Conservation (phyloP, 2,329 filamentous ascomycete species). For the Capronia coronata region DNA sequence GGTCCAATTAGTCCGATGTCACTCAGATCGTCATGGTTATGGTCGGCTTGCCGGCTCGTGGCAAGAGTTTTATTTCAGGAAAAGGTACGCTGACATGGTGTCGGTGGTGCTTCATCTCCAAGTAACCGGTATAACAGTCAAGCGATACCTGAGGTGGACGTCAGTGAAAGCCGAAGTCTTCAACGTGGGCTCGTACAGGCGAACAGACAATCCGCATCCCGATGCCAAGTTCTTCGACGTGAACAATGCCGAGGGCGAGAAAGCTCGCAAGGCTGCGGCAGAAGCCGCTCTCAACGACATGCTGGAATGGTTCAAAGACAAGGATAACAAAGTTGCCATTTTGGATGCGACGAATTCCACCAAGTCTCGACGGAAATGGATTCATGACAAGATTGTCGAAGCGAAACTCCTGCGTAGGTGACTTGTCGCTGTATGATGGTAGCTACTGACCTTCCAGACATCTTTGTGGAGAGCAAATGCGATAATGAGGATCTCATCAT, state of each 20-base stretch:
- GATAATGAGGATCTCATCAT: slow-evolving; percentile 95
- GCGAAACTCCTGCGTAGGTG: slow-evolving; percentile 61
- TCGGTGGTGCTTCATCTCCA: neutral
- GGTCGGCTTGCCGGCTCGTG: slow-evolving; percentile 91
- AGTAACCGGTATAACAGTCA: slow-evolving; percentile 49
- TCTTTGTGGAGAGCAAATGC: slow-evolving; percentile 96
- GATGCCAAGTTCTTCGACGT: slow-evolving; percentile 93
- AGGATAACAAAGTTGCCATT: slow-evolving; percentile 78
- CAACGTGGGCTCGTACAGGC: slow-evolving; percentile 95
- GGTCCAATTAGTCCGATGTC: slow-evolving; percentile 56
- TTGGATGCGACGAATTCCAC: slow-evolving; percentile 97
- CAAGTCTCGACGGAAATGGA: slow-evolving; percentile 82
- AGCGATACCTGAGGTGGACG: slow-evolving; percentile 93
- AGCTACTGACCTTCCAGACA: slow-evolving; percentile 43
- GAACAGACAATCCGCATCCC: slow-evolving; percentile 80
- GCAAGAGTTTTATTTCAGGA: slow-evolving; percentile 95
- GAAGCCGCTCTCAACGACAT: slow-evolving; percentile 91
- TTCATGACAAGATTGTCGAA: slow-evolving; percentile 67
- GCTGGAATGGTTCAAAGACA: slow-evolving; percentile 79
- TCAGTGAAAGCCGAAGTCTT: slow-evolving; percentile 91
- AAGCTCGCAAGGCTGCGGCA: slow-evolving; percentile 76
- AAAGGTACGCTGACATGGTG: slow-evolving; percentile 58
- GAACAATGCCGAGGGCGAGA: slow-evolving; percentile 82
- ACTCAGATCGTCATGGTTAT: slow-evolving; percentile 97
- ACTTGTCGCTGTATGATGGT: neutral